A percentile compares a stretch with the other conserved stretches of the same genome.
Evolutionary conservation across 768 basidiomycete species (phyloP).

Genomic region (Tremella fuciformis): DNA sequence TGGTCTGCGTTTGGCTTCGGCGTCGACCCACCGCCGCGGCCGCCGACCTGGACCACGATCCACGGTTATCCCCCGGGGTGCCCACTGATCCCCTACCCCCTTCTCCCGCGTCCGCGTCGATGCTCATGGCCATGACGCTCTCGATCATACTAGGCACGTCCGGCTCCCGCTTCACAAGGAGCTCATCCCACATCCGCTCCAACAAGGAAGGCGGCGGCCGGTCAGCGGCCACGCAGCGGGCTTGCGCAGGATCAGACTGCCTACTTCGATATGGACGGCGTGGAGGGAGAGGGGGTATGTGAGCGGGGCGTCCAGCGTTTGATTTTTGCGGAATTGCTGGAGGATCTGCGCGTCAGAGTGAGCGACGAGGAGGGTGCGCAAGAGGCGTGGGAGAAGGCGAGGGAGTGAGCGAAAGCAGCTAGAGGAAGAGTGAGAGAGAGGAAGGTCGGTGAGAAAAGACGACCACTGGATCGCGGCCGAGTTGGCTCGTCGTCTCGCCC

Average conservation of each 20-base stretch:
- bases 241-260: neutral
- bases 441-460: neutral
- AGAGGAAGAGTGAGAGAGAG: neutral
- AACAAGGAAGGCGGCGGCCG: too few species aligned
- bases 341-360: neutral
- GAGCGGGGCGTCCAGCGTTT: neutral
- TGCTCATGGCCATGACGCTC: too few species aligned
- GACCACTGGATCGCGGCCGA: neutral
- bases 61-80: too few species aligned
- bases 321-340: neutral
- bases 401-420: neutral
- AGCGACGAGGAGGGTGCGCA: neutral
- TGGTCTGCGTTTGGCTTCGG: too few species aligned
- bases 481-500: neutral
- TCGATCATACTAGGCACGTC: too few species aligned
- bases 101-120: too few species aligned
- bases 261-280: slow-evolving; percentile 1
- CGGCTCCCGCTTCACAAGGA: too few species aligned
- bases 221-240: neutral
- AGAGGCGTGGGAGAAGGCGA: neutral
- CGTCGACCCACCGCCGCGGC: too few species aligned
- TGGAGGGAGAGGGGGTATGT: neutral
- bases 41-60: too few species aligned
- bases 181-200: too few species aligned
- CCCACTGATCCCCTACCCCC: too few species aligned